Conservation (phyloP, 2,329 filamentous ascomycete species). For the Diaporthe batatas region DNA sequence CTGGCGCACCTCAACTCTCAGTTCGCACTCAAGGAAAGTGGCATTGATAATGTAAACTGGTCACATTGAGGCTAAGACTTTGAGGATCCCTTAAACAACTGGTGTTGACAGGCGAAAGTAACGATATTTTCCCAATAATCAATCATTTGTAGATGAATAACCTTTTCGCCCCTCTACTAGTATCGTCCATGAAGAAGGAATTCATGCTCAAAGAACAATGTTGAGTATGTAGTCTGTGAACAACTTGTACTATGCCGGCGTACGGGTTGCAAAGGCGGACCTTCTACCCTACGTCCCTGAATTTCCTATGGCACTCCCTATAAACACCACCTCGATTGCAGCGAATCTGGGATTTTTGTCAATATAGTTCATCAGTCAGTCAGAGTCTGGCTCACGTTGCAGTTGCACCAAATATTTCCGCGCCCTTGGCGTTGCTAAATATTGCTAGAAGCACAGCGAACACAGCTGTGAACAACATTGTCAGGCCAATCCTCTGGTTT, state of each 20-base stretch:
- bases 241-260: neutral
- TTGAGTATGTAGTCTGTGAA: too few relatives aligned
- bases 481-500: constrained; percentile 3
- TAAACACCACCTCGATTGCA: neutral
- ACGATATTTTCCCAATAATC: neutral
- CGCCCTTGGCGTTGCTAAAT: neutral
- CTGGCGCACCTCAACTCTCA: neutral
- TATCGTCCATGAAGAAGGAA: too few relatives aligned
- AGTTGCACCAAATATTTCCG: neutral
- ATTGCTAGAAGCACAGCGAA: neutral
- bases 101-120: neutral
- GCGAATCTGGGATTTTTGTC: neutral
- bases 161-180: neutral
- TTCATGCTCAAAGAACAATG: neutral
- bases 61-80: neutral
- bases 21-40: neutral
- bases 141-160: neutral
- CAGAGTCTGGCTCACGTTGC: neutral
- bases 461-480: neutral
- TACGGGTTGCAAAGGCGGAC: neutral
- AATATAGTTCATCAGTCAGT: too few relatives aligned
- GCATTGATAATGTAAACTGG: neutral
- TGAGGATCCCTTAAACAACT: neutral
- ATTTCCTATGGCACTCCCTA: neutral
- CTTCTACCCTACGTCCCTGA: neutral